These are phyloP conservation scores for Blastocystis sp. DNA, from an alignment of 352 stramenopile species.

Conservation along the genomic window DNA sequence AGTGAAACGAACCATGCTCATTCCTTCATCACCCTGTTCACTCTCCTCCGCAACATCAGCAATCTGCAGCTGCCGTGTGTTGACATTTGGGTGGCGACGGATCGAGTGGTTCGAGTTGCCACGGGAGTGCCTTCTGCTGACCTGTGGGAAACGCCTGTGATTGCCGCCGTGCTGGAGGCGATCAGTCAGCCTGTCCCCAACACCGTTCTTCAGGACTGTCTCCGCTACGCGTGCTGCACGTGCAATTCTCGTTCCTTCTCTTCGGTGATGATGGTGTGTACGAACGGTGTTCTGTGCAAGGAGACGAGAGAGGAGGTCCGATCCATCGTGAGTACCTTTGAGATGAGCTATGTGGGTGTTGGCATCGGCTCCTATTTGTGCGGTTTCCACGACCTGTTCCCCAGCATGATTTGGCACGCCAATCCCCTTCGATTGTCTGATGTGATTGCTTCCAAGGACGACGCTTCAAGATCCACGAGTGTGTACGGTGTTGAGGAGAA, in stretches of 20 bases:
- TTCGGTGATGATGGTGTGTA: neutral
- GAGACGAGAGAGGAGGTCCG: neutral
- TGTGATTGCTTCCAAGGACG: no score
- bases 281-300: neutral
- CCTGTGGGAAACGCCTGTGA: slow-evolving; percentile 13
- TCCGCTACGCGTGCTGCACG: neutral
- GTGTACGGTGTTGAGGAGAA: neutral
- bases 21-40: slow-evolving; percentile 9
- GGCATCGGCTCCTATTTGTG: slow-evolving; percentile 20
- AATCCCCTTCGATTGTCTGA: neutral
- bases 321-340: neutral
- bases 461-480: no score
- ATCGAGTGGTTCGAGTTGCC: neutral
- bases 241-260: neutral
- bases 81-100: slow-evolving; percentile 21
- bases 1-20: slow-evolving; percentile 21
- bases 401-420: slow-evolving; percentile 15
- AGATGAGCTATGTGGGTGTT: slow-evolving; percentile 5
- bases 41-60: neutral
- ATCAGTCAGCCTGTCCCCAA: neutral
- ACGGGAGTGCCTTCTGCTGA: neutral
- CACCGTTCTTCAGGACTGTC: neutral
- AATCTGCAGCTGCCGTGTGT: slow-evolving; percentile 2
- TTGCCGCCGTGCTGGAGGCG: neutral
- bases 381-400: slow-evolving; percentile 11